Evolutionary conservation across 2,329 filamentous ascomycete genomes (phyloP).

Genomic region (Saccharata proteae): DNA sequence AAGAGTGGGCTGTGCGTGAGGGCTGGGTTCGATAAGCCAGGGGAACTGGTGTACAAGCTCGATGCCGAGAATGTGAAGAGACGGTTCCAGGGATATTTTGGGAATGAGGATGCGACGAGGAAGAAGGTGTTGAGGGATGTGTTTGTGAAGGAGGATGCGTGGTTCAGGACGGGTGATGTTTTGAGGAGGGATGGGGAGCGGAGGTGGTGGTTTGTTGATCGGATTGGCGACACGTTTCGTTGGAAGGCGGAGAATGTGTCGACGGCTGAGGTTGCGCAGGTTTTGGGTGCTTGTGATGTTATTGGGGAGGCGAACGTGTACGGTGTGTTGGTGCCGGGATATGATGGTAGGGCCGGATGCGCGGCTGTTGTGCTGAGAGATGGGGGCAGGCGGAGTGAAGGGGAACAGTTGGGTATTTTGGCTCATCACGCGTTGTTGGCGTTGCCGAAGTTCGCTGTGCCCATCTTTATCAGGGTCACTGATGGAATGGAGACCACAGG

Average conservation of each 20-base stretch:
- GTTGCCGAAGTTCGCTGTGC: slow-evolving; percentile 63
- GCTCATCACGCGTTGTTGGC: slow-evolving; percentile 39
- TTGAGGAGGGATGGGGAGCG: slow-evolving; percentile 31
- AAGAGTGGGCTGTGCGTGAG: not conserved
- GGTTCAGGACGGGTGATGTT: slow-evolving; percentile 37
- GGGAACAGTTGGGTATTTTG: not conserved
- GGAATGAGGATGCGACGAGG: slow-evolving; percentile 52
- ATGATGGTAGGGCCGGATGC: slow-evolving; percentile 42
- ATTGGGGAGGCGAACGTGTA: slow-evolving; percentile 38
- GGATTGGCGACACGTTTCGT: slow-evolving; percentile 36
- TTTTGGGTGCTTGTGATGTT: slow-evolving; percentile 31
- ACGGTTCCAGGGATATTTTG: slow-evolving; percentile 53
- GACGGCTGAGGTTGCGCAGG: slow-evolving; percentile 35
- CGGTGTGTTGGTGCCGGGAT: slow-evolving; percentile 34
- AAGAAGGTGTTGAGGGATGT: slow-evolving; percentile 40
- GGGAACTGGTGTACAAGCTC: slow-evolving; percentile 61
- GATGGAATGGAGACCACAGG: slow-evolving; percentile 49
- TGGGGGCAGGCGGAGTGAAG: not conserved
- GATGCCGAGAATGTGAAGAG: slow-evolving; percentile 40
- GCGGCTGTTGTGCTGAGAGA: slow-evolving; percentile 27
- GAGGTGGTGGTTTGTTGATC: slow-evolving; percentile 38
- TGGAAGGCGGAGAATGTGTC: slow-evolving; percentile 40
- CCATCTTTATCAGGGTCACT: slow-evolving; percentile 57
- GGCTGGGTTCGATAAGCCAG: slow-evolving; percentile 17
- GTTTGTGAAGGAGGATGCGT: slow-evolving; percentile 36